These are phyloP conservation scores for Coccomyxa sp. DNA, from an alignment of 139 green algal species.

Conservation along the genomic window DNA sequence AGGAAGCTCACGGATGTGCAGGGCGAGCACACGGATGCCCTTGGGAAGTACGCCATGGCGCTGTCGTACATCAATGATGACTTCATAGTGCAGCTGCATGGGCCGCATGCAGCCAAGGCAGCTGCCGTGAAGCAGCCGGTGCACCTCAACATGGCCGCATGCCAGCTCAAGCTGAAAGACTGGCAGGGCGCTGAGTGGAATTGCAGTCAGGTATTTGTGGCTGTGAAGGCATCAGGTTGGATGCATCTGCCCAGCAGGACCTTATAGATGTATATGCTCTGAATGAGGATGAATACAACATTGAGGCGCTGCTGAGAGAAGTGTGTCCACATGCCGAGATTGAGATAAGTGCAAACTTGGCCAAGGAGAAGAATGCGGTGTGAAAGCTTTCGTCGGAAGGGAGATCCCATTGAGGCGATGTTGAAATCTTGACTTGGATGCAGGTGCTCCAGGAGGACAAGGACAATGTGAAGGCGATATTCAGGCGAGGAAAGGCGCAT, in stretches of 20 bases:
- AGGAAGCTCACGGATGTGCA: too few relatives aligned
- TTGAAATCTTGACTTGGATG: neutral
- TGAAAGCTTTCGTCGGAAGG: neutral
- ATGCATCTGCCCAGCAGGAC: neutral
- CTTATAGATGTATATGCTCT: neutral
- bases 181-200: constrained; percentile 48
- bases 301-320: neutral
- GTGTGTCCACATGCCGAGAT: neutral
- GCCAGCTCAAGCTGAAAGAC: constrained; percentile 53
- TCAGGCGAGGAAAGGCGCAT: constrained; percentile 56
- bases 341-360: neutral
- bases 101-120: constrained; percentile 52
- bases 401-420: neutral
- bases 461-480: constrained; percentile 67
- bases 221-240: neutral
- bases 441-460: constrained; percentile 18
- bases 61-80: constrained; percentile 78
- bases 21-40: constrained; percentile 24
- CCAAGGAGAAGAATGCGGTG: neutral
- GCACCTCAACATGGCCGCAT: constrained; percentile 66
- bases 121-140: constrained; percentile 39
- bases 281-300: neutral
- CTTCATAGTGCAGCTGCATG: constrained; percentile 78
- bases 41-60: constrained; percentile 60
- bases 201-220: constrained; percentile 44